Conservation (phyloP, 2,329 filamentous ascomycete species). For the Colletotrichum lentis region DNA sequence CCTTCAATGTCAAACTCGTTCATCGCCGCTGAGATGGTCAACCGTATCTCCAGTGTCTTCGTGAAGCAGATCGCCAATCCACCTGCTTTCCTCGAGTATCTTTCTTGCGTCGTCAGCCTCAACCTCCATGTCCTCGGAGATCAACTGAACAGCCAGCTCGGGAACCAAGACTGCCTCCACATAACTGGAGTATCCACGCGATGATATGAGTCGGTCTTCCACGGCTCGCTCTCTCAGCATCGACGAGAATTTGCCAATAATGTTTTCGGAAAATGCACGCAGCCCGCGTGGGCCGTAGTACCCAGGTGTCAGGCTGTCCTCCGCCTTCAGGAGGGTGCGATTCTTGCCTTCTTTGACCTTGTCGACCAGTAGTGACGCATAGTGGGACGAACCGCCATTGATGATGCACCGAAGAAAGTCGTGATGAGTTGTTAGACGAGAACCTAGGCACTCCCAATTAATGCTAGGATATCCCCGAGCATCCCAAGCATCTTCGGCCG, state of each 20-base stretch:
- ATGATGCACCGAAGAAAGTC: constrained; percentile 66
- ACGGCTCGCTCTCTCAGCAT: constrained; percentile 69
- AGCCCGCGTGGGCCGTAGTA: constrained; percentile 85
- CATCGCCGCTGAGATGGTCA: constrained; percentile 32
- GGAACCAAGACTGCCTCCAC: constrained; percentile 81
- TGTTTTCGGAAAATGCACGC: constrained; percentile 73
- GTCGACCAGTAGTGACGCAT: constrained; percentile 63
- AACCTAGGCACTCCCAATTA: constrained; percentile 70
- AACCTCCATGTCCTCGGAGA: constrained; percentile 64
- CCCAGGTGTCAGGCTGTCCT: constrained; percentile 71
- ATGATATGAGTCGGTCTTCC: constrained; percentile 71
- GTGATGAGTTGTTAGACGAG: constrained; percentile 66
- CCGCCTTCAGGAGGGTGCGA: constrained; percentile 66
- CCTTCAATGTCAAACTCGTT: not conserved
- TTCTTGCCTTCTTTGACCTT: constrained; percentile 66
- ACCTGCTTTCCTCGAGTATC: constrained; percentile 72
- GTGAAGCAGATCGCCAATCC: constrained; percentile 73
- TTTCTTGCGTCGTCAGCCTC: constrained; percentile 54
- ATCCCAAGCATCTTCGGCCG: constrained; percentile 59
- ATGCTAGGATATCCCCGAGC: constrained; percentile 73
- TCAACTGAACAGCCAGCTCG: constrained; percentile 66
- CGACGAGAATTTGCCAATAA: constrained; percentile 67
- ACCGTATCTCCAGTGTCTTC: constrained; percentile 61
- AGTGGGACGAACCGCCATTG: constrained; percentile 67
- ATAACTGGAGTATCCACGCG: constrained; percentile 72